Evolutionary conservation across 2,329 filamentous ascomycete genomes (phyloP).

Genomic region (Colletotrichum sp.): DNA sequence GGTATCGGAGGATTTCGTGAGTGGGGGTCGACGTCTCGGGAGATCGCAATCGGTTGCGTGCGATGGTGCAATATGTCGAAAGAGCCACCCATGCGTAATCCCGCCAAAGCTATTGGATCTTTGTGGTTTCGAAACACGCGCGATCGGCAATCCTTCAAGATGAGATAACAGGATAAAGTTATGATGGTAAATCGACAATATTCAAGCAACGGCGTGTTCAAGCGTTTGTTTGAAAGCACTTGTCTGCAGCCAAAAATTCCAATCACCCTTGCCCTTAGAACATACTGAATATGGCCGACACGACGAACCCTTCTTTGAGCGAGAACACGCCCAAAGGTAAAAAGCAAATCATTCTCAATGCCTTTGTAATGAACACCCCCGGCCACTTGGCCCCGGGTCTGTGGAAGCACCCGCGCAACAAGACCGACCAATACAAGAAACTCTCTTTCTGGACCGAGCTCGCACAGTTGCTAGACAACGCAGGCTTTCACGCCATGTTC

Average conservation of each 20-base stretch:
- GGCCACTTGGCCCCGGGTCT: conserved; percentile 51
- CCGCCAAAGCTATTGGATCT: not conserved
- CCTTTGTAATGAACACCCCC: conserved; percentile 43
- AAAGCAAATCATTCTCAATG: conserved; percentile 45
- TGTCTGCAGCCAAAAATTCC: too few species aligned
- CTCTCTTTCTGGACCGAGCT: conserved; percentile 36
- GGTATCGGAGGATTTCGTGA: not conserved
- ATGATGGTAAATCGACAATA: not conserved
- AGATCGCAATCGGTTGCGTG: not conserved
- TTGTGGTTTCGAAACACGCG: not conserved
- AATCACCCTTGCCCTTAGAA: too few species aligned
- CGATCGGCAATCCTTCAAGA: not conserved
- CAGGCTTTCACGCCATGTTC: conserved; percentile 42
- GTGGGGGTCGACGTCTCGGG: not conserved
- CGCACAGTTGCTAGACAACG: conserved; percentile 38
- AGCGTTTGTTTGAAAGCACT: too few species aligned
- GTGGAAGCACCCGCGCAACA: conserved; percentile 63
- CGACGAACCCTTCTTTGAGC: not conserved
- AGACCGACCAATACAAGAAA: conserved; percentile 24
- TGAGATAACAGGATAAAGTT: not conserved
- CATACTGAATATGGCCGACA: not conserved
- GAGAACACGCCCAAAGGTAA: conserved; percentile 14
- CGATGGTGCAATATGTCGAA: conserved; percentile 5
- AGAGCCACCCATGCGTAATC: not conserved
- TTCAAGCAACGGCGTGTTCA: not conserved